Evolutionary conservation across 176 grass and related monocot species (phyloP), one percentile per base, ranked within the genome.

Genomic region (Miscanthus lutarioriparius): DNA sequence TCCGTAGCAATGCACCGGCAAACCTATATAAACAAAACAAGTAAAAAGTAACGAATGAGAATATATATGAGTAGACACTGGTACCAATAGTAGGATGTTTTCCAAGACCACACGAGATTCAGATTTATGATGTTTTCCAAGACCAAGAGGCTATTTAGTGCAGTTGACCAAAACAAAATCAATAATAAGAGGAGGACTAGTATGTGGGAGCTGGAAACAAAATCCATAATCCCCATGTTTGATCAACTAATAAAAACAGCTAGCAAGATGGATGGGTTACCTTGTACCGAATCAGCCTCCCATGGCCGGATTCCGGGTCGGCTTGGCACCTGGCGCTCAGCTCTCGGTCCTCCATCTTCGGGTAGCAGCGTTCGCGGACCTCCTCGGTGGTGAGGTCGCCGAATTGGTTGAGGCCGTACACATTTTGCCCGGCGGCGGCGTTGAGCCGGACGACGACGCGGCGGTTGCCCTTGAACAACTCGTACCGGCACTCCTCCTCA

Each of bases 301-400:
- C 44, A 47, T 14, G 2, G 44, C 13, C 44, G 44, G 48, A 0
- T 5, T 48, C 1, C 49, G 49, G 16, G 48, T 51, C 19, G 51
- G 17, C 51, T 54, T 22, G 51, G 17, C 51, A 54, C 51, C 51
- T 22, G 51, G 17, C 51, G 19, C 19, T 54, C 51, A 54, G 17
- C 51, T 54, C 51, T 54, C 6, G 51, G 7, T 61, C 58, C 47
- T 49, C 58, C 56, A 23, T 23, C 9, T 11, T 0, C 58, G 3
- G n/a, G 22, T 61, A 11, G 22, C 58, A n/a, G 0, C 58, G n/a
- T 25, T 25, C 58, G 0, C 9, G 3, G 43, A 76, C n/a, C 82
- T 76, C 72, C 72, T 68, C 71, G 41, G 51, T 20, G 71, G 82
- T 84, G 59, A 75, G 59, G 70, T 83, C 70, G 14, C 70, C 70